phyloP scores from a whole-genome alignment of 1,284 basidiomycete species.

The Heterobasidion annosum region DNA sequence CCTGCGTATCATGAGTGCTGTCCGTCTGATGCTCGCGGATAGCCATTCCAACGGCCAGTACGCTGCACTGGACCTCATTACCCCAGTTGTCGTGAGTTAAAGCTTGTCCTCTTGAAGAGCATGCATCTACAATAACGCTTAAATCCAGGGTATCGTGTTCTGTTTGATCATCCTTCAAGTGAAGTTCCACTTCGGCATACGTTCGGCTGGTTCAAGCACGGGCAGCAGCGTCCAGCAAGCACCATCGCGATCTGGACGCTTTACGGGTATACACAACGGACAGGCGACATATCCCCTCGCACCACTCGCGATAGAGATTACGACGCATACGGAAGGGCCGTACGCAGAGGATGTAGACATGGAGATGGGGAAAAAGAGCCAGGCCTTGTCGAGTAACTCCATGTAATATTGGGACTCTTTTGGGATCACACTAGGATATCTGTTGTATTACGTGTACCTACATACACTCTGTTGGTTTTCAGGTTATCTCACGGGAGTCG shows the following conservation, averaged over 20 bases:
- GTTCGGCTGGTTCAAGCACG: background rate
- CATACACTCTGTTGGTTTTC: background rate
- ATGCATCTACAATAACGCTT: background rate
- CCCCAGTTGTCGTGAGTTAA: background rate
- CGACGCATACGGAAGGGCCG: background rate
- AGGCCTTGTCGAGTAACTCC: background rate
- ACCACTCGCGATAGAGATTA: background rate
- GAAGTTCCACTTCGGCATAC: background rate
- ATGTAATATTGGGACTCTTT: background rate
- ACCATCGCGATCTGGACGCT: background rate
- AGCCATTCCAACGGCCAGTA: background rate
- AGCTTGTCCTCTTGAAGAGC: background rate
- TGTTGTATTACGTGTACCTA: background rate
- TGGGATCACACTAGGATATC: too few species aligned
- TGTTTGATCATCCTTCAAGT: background rate
- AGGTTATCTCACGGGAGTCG: too few species aligned
- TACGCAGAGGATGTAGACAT: background rate
- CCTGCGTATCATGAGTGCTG: background rate
- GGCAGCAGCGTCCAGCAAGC: background rate
- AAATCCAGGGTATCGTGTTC: background rate
- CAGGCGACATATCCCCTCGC: background rate
- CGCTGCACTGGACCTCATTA: background rate
- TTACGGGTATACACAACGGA: background rate
- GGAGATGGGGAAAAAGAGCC: background rate
- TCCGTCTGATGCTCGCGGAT: background rate